Percentiles rank a stretch among this genome's conserved stretches.
Conservation (phyloP, 306 rosid species). For the Abrus precatorius region DNA sequence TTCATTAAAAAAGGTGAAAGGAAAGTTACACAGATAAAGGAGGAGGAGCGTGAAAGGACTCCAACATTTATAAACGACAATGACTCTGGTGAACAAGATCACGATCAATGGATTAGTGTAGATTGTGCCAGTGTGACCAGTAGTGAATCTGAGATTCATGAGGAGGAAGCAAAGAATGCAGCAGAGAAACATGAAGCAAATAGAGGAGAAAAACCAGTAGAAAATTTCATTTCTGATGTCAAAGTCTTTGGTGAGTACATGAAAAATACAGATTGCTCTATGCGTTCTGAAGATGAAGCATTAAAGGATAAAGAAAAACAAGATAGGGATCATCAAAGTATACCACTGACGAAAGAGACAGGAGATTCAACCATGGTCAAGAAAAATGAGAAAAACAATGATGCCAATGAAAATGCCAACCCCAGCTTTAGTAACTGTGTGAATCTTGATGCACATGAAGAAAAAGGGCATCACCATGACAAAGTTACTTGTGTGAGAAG, state of each 20-base stretch:
- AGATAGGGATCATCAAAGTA: background rate
- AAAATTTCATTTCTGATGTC: background rate
- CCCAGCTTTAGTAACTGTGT: background rate
- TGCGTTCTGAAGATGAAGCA: background rate
- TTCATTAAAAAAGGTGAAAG: background rate
- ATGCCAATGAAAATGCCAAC: background rate
- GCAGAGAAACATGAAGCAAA: background rate
- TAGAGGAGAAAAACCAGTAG: background rate
- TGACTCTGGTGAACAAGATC: background rate
- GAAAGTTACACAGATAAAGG: background rate
- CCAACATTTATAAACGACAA: background rate
- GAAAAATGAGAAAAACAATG: background rate
- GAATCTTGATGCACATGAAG: background rate
- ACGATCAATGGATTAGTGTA: background rate
- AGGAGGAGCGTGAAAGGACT: background rate
- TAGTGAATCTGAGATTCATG: background rate
- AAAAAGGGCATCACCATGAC: background rate
- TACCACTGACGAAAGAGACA: background rate
- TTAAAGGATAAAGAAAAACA: background rate
- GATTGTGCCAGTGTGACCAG: slow-evolving; percentile 4
- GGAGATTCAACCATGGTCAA: background rate
- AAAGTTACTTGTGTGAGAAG: background rate
- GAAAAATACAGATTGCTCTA: background rate
- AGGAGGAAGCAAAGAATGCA: background rate
- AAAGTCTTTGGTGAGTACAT: background rate